phyloP scores from a whole-genome alignment of 108 stramenopile genomes.

The Discostella pseudostelligera region DNA sequence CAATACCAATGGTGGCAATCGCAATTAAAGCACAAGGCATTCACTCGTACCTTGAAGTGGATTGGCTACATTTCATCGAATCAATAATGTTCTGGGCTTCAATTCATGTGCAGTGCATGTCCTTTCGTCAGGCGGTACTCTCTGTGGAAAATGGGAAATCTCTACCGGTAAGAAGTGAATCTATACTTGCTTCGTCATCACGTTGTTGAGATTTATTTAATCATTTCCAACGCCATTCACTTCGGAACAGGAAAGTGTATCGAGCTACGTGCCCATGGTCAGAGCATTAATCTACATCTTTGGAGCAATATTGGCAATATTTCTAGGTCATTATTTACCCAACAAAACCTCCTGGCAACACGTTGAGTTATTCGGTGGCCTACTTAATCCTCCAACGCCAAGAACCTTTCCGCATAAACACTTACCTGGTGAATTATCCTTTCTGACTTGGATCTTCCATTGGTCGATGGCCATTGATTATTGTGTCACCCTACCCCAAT shows the following conservation, averaged over 20 bases:
- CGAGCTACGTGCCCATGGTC: constrained; percentile 18
- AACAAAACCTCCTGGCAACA: constrained; percentile 18
- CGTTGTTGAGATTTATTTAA: neutral
- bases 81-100: constrained; percentile 29
- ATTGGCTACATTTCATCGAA: constrained; percentile 43
- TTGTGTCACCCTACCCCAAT: constrained; percentile 8
- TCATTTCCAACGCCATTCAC: neutral
- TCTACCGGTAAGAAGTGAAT: constrained; percentile 29
- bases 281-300: constrained; percentile 8
- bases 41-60: constrained; percentile 27
- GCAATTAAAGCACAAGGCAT: constrained; percentile 15
- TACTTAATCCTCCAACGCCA: constrained; percentile 16
- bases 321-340: constrained; percentile 11
- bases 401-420: neutral
- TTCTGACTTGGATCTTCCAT: constrained; percentile 37
- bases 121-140: constrained; percentile 32
- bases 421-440: constrained; percentile 27
- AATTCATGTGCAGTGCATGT: constrained; percentile 40
- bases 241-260: constrained; percentile 14
- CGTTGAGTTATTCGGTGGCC: constrained; percentile 24
- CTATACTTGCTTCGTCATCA: neutral
- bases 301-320: neutral
- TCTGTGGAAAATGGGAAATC: constrained; percentile 3
- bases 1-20: constrained; percentile 34
- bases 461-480: constrained; percentile 41